These are phyloP conservation scores for Apiotrichum veenhuisii DNA, from an alignment of 1,284 basidiomycete genomes.

Conservation along the genomic window DNA sequence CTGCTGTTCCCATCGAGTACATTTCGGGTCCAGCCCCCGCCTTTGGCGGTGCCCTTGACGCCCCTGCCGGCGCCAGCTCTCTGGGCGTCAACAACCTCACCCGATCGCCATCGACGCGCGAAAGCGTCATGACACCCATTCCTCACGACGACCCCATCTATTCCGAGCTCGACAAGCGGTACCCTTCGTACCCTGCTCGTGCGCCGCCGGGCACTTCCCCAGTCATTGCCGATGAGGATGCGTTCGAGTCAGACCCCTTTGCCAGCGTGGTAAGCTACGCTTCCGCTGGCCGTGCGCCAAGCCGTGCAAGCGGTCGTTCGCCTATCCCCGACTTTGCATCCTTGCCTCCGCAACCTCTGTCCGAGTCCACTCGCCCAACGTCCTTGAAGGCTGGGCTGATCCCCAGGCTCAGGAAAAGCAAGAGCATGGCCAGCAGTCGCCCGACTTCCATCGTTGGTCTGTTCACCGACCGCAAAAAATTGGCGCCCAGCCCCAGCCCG, in stretches of 20 bases:
- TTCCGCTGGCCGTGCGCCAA: neutral
- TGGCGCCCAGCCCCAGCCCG: neutral
- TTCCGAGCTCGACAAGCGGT: conserved; percentile 2
- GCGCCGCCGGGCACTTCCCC: neutral
- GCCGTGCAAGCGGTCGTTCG: conserved; percentile 1
- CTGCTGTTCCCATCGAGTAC: conserved; percentile 17
- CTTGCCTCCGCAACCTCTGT: neutral
- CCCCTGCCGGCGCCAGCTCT: neutral
- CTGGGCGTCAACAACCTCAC: neutral
- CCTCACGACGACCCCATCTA: neutral
- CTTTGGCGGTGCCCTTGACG: neutral
- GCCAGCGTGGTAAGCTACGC: conserved; percentile 30
- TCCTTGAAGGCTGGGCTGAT: conserved; percentile 8
- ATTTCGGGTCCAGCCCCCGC: neutral
- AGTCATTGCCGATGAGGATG: neutral
- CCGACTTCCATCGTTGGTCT: conserved; percentile 3
- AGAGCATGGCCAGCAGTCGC: conserved; percentile 7
- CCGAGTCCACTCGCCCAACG: conserved; percentile 3
- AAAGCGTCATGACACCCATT: neutral
- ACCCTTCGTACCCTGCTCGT: conserved; percentile 1
- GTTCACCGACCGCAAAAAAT: conserved; percentile 2
- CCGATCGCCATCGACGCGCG: neutral
- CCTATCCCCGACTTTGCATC: conserved; percentile 4
- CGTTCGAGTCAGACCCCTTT: conserved; percentile 32
- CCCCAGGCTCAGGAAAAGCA: conserved; percentile 17